phyloP scores from a whole-genome alignment of 352 stramenopile genomes.

The Phytophthora aleatoria region DNA sequence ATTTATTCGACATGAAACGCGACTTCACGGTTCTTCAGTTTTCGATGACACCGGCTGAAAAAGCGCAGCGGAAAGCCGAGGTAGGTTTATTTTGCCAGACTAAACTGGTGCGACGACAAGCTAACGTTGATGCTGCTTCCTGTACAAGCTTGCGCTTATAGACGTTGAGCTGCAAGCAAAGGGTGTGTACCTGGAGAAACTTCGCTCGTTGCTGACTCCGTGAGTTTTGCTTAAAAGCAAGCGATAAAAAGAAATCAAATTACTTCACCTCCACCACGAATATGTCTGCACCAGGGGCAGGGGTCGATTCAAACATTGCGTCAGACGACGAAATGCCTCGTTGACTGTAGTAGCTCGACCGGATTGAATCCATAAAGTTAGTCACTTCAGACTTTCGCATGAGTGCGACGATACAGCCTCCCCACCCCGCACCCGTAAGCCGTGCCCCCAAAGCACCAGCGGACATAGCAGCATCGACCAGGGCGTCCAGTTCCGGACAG shows the following conservation, averaged over 20 bases:
- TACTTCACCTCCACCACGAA: conserved; percentile 15
- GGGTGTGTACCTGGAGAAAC: conserved; percentile 66
- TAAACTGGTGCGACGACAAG: not conserved
- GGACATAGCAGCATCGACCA: conserved; percentile 51
- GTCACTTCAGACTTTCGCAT: conserved; percentile 41
- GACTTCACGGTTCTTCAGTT: conserved; percentile 58
- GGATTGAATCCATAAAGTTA: conserved; percentile 45
- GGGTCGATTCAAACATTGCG: conserved; percentile 42
- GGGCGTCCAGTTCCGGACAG: conserved; percentile 65
- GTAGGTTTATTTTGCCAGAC: conserved; percentile 29
- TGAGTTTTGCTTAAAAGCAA: conserved; percentile 7
- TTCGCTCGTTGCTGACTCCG: conserved; percentile 42
- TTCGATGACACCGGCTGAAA: conserved; percentile 51
- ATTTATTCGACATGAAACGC: conserved; percentile 36
- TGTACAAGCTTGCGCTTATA: conserved; percentile 58
- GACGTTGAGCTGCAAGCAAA: conserved; percentile 76
- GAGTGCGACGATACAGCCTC: conserved; percentile 75
- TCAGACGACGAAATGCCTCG: conserved; percentile 18
- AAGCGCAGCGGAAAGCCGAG: conserved; percentile 59
- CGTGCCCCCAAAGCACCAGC: conserved; percentile 68
- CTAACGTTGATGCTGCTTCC: conserved; percentile 4
- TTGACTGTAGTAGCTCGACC: conserved; percentile 41
- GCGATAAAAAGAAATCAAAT: not conserved
- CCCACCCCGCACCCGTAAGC: conserved; percentile 85
- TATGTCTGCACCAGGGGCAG: conserved; percentile 38